A percentile compares a stretch with the other conserved stretches of the same genome.
Conservation (phyloP, 345 rosid genomes). For the Populus euphratica region DNA sequence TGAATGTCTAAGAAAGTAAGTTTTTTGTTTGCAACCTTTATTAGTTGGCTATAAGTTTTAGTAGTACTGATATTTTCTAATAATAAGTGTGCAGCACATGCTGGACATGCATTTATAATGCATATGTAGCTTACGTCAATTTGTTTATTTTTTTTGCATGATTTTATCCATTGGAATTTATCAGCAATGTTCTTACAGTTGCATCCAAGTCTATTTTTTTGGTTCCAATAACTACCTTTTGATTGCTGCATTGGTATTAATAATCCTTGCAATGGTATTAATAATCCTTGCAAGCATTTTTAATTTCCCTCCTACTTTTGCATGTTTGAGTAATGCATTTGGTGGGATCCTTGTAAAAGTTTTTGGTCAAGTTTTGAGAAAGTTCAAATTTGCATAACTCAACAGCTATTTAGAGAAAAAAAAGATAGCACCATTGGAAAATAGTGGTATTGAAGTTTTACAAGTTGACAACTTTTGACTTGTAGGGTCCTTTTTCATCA, state of each 20-base stretch:
- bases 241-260: background rate
- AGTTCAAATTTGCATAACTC: too few species aligned
- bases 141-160: background rate
- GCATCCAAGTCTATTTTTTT: background rate
- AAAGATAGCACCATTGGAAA: too few species aligned
- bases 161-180: background rate
- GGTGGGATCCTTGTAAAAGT: too few species aligned
- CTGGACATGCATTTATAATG: background rate
- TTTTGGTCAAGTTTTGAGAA: too few species aligned
- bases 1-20: slow-evolving; percentile 97
- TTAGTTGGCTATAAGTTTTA: background rate
- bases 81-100: background rate
- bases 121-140: background rate
- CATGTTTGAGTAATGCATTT: too few species aligned
- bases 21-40: slow-evolving; percentile 20
- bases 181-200: background rate
- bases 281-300: background rate
- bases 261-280: background rate
- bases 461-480: too few species aligned
- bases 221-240: background rate
- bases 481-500: too few species aligned
- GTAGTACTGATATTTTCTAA: background rate
- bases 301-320: too few species aligned
- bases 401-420: too few species aligned
- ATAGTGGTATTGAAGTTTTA: too few species aligned